A percentile compares a stretch with the other conserved stretches of the same genome.
Conservation (phyloP, 352 stramenopile species). For the Hyaloperonospora arabidopsidis region DNA sequence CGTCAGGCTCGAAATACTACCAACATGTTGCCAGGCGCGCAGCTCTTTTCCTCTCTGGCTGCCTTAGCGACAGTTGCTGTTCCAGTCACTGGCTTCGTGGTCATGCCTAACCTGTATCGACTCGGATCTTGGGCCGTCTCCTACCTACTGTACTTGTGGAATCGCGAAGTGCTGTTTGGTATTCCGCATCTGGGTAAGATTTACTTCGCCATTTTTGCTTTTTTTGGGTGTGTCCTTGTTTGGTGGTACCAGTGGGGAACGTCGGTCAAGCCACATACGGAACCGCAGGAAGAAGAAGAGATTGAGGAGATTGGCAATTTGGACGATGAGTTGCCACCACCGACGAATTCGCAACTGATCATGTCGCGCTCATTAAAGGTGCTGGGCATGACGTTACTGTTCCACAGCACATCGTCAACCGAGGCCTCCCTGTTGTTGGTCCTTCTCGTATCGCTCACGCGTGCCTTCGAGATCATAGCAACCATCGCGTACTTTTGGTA, state of each 20-base stretch:
- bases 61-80: conserved; percentile 63
- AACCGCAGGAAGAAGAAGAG: conserved; percentile 52
- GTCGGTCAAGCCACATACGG: conserved; percentile 33
- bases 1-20: conserved; percentile 61
- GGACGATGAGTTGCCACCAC: conserved; percentile 47
- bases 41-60: conserved; percentile 61
- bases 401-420: conserved; percentile 78
- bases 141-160: conserved; percentile 65
- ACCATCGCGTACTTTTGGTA: conserved; percentile 78
- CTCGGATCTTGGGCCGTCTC: conserved; percentile 46
- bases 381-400: conserved; percentile 55
- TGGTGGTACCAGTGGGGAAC: conserved; percentile 85
- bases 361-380: conserved; percentile 53
- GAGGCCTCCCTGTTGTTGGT: conserved; percentile 65
- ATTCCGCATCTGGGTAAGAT: conserved; percentile 80
- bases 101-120: conserved; percentile 67
- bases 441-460: conserved; percentile 57
- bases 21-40: conserved; percentile 60
- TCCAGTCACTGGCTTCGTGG: conserved; percentile 66
- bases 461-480: conserved; percentile 64
- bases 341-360: conserved; percentile 57
- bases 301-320: conserved; percentile 62
- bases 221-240: conserved; percentile 62
- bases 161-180: conserved; percentile 57
- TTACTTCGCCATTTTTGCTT: conserved; percentile 74